Conservation (phyloP, 805 yeast genomes). For the Ogataea paradorogensis region DNA sequence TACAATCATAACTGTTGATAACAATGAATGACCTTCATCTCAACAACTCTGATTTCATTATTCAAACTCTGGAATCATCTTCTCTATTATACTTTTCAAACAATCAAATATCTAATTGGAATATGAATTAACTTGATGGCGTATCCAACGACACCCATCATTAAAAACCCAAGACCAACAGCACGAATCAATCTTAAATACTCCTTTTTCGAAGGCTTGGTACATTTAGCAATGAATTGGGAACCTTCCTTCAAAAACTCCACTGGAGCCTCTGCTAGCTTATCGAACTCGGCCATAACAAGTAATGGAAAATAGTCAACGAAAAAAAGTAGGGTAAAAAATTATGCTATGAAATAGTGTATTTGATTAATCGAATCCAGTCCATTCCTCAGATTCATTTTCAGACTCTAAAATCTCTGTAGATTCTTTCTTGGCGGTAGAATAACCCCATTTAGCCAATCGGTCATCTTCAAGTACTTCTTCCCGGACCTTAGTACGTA, state of each 20-base stretch:
- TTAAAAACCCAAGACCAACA: constrained; percentile 93
- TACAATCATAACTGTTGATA: background rate
- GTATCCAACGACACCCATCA: constrained; percentile 98
- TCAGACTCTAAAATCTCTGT: constrained; percentile 28
- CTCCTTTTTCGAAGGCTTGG: constrained; percentile 90
- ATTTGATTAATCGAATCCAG: constrained; percentile 26
- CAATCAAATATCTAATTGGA: constrained; percentile 94
- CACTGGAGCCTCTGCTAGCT: constrained; percentile 79
- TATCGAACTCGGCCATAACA: constrained; percentile 51
- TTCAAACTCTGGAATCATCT: no score
- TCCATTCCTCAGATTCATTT: constrained; percentile 27
- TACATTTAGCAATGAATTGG: constrained; percentile 85
- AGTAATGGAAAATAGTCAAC: constrained; percentile 9
- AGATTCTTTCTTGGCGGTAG: constrained; percentile 29
- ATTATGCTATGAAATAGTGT: constrained; percentile 9
- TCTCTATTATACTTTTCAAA: constrained; percentile 38
- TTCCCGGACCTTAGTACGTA: constrained; percentile 60
- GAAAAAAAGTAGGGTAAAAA: constrained; percentile 13
- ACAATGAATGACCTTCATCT: no score
- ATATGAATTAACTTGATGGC: constrained; percentile 91
- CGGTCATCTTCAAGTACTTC: constrained; percentile 68
- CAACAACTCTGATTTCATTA: no score
- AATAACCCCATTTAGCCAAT: constrained; percentile 62
- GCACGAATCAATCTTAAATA: constrained; percentile 87
- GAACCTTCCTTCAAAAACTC: constrained; percentile 91